Base-by-base conservation (phyloP, 2,329 filamentous ascomycete genomes). In the Fusarium sp. region DNA sequence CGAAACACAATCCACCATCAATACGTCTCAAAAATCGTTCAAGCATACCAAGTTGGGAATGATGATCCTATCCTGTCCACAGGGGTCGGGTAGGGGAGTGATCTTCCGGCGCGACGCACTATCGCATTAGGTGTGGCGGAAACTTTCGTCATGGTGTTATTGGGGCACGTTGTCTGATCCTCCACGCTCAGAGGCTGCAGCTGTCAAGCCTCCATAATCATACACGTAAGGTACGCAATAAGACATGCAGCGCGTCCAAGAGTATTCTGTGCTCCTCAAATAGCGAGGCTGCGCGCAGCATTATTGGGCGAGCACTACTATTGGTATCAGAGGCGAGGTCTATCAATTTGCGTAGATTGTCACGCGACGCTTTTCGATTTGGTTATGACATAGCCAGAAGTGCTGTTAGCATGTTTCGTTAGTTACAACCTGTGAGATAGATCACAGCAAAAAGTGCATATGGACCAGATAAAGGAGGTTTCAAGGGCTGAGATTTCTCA, bases 101-200 rank as follows among this genome's bases (percentile, higher is more conserved):
- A 65, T 68, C 50, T 33, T 55, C 41, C 28, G 41, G 51, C 42
- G 44, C 50, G 55, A 59, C 67, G 52, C 66, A 55, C 56, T 36
- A 65, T 49, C 57, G 50, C 41, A 26, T 69, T 56, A 46, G 56
- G 49, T 60, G 55, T 69, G 69, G 69, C 69, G 52, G 54, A 55
- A 58, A 56, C 55, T 65, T 63, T 67, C 65, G 69, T 70, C 69
- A 67, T 72, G 47, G 55, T 54, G 40, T n/a, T 36, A 41, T 59
- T 36, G n/a, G 46, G 54, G 69, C 69, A 71, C 69, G 69, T 72
- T 72, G 62, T 34, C 30, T 36, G 15, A 45, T 54, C 30, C 62
- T 67, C 38, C 16, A 65, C 37, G 62, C 69, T 72, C 34, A 71
- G 57, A 71, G 69, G 69, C 52, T 58, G 31, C 45, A 47, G 54